A percentile compares a stretch with the other conserved stretches of the same genome.
Conservation (phyloP, 73 alveolate genomes). For the Blepharisma japonicum region DNA sequence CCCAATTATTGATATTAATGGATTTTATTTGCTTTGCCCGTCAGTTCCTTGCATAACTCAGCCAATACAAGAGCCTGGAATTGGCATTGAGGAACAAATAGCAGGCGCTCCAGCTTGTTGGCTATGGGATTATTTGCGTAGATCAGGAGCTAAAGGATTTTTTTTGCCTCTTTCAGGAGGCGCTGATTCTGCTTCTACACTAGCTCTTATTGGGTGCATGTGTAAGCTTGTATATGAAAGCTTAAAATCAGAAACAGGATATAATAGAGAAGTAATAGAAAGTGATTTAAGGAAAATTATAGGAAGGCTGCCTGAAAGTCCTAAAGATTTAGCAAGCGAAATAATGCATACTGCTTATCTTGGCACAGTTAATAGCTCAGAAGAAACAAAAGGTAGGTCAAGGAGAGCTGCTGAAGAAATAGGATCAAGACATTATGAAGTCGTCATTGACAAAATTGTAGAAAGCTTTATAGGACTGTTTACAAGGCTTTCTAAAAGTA, state of each 20-base stretch:
- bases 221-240: slow-evolving; percentile 38
- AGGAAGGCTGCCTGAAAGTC: slow-evolving; percentile 53
- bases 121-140: slow-evolving; percentile 94
- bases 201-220: slow-evolving; percentile 66
- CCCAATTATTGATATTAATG: neutral
- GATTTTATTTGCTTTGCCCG: neutral
- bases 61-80: neutral
- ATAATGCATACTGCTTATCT: slow-evolving; percentile 49
- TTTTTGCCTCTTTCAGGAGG: slow-evolving; percentile 95
- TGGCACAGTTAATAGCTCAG: slow-evolving; percentile 45
- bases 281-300: slow-evolving; percentile 53
- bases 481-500: slow-evolving; percentile 35
- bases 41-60: neutral
- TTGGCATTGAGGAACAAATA: slow-evolving; percentile 76
- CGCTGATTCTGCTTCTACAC: slow-evolving; percentile 85
- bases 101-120: slow-evolving; percentile 83
- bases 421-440: slow-evolving; percentile 75
- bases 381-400: slow-evolving; percentile 76
- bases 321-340: slow-evolving; percentile 61
- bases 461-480: slow-evolving; percentile 44
- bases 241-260: neutral
- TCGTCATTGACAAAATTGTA: slow-evolving; percentile 56
- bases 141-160: slow-evolving; percentile 94
- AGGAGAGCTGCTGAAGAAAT: slow-evolving; percentile 68
- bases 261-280: slow-evolving; percentile 27